Percentiles rank a stretch among this genome's conserved stretches.
Conservation (phyloP, 371 early-diverging fungal genomes). For the Globomyces sp. region DNA sequence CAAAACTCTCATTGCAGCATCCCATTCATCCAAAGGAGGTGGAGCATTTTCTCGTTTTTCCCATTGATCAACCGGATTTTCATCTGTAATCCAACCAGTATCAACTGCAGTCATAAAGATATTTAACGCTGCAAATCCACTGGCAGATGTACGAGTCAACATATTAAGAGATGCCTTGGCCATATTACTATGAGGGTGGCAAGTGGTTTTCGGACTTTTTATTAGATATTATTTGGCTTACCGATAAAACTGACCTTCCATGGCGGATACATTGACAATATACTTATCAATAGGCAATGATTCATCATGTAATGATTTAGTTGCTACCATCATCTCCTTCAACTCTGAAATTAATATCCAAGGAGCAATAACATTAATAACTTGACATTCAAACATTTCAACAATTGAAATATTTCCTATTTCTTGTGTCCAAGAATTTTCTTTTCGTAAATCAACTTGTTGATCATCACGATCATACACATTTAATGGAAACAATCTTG, state of each 20-base stretch:
- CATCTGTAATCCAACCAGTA: constrained; percentile 54
- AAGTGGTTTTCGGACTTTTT: constrained; percentile 43
- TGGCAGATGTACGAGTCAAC: constrained; percentile 47
- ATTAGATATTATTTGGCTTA: constrained; percentile 33
- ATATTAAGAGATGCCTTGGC: constrained; percentile 50
- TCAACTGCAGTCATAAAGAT: constrained; percentile 53
- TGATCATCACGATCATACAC: constrained; percentile 49
- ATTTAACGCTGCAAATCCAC: constrained; percentile 32
- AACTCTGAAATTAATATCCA: constrained; percentile 48
- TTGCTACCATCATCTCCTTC: constrained; percentile 30
- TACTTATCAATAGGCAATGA: constrained; percentile 31
- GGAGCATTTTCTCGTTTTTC: constrained; percentile 32
- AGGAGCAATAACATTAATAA: constrained; percentile 51
- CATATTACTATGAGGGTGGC: constrained; percentile 52
- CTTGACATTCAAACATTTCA: constrained; percentile 52
- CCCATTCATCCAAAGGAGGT: constrained; percentile 51
- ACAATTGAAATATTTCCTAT: constrained; percentile 43
- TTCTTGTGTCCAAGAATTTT: constrained; percentile 45
- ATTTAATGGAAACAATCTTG: constrained; percentile 35
- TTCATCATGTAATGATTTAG: constrained; percentile 39
- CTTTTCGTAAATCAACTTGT: constrained; percentile 44
- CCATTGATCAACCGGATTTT: constrained; percentile 39
- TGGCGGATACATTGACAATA: constrained; percentile 27
- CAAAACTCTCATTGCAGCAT: constrained; percentile 49
- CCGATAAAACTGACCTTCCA: constrained; percentile 55